Base-by-base conservation (phyloP, 2,329 filamentous ascomycete species). In the Lasiodiplodia sp. region DNA sequence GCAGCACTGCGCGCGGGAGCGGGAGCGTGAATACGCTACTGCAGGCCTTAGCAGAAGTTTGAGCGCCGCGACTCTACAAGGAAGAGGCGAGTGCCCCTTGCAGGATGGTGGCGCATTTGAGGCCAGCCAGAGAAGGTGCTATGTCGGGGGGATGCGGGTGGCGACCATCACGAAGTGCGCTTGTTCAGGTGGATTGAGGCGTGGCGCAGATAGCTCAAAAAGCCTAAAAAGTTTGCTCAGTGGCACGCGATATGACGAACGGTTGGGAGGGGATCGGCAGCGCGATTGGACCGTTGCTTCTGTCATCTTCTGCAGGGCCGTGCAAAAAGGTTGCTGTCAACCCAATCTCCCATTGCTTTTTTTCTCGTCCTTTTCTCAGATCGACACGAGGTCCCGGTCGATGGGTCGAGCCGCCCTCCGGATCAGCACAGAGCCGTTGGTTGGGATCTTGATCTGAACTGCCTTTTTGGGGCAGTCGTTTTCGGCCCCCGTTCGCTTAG, bases 321-420 rank as follows among this genome's bases (percentile, higher is more conserved):
- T 2, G 37, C 6, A 56, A 37, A n/a, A 34, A n/a, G 25, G 14
- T n/a, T 53, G 16, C 51, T 47, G 44, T 47, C 44, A 47, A 21
- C 44, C 8, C 44, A 47, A 53, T 28, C 51, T 53, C 25, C 23
- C 23, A 28, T 57, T 56, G 51, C 51, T 57, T 56, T 34, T 55
- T 37, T 34, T 34, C 47, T 18, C 4, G 49, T 53, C 23, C n/a
- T 7, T 14, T 14, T 18, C 18, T 21, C 44, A 31, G 60, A 64
- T 64, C 60, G 60, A 40, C 60, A 34, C 44, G 14, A 37, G 23
- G 25, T n/a, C 25, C 40, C 44, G 25, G n/a, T 16, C 40, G 44
- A 51, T 49, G 60, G 60, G 44, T 64, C 60, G 60, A 64, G 60
- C 60, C 60, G 60, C 60, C 11, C 28, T 64, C 60, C 60, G 47